Evolutionary conservation across 495 filamentous ascomycete species (phyloP).

Genomic region (Aspergillus steynii): DNA sequence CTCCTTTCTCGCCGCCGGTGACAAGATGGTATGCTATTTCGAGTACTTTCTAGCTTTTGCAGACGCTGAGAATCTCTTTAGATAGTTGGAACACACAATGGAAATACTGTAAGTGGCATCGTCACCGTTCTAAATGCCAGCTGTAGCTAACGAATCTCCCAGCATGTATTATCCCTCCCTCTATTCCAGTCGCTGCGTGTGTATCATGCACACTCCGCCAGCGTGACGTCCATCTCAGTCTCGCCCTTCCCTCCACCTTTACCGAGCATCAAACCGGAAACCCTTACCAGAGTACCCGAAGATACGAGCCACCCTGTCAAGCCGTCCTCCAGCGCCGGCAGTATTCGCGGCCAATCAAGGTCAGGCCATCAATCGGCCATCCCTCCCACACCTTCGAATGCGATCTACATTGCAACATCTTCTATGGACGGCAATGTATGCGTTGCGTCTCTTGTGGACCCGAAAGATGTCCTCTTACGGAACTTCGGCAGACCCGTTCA

Average conservation of each 20-base stretch:
- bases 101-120: constrained; percentile 76
- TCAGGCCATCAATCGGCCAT: constrained; percentile 43
- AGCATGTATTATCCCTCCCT: constrained; percentile 87
- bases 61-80: constrained; percentile 37
- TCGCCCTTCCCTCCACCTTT: constrained; percentile 85
- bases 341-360: constrained; percentile 52
- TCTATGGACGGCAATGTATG: constrained; percentile 97
- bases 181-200: constrained; percentile 73
- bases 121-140: constrained; percentile 3
- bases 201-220: constrained; percentile 90
- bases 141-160: constrained; percentile 24
- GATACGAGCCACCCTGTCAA: constrained; percentile 43
- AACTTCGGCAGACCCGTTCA: constrained; percentile 94
- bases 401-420: constrained; percentile 87
- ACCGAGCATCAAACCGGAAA: constrained; percentile 56
- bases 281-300: constrained; percentile 47
- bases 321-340: constrained; percentile 47
- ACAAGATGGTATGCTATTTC: constrained; percentile 78
- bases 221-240: constrained; percentile 83
- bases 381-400: constrained; percentile 74
- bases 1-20: constrained; percentile 81
- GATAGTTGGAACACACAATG: constrained; percentile 95
- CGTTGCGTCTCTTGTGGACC: constrained; percentile 74
- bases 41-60: neutral
- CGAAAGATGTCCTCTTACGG: constrained; percentile 79